Evolutionary conservation across 164 flowering plant genomes (phyloP).

Genomic region (Umbilicus rupestris): DNA sequence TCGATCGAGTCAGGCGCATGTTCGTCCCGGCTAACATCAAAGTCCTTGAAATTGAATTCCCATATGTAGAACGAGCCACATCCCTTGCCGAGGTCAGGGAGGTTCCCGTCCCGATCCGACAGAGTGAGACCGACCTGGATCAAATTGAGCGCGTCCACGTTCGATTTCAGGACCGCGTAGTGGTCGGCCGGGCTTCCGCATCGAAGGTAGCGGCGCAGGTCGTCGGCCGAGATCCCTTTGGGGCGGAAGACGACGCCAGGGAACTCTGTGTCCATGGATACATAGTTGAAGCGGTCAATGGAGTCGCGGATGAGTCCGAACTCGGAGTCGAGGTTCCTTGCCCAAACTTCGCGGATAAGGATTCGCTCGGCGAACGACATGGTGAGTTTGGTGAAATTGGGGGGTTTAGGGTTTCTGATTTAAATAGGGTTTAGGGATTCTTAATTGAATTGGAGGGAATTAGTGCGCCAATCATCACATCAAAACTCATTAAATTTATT

Average conservation of each 20-base stretch:
- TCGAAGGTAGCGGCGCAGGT: background rate
- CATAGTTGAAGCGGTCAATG: background rate
- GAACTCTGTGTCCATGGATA: slow-evolving; percentile 11
- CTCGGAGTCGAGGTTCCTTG: background rate
- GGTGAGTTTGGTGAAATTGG: background rate
- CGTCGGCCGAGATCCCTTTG: background rate
- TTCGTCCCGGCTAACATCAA: background rate
- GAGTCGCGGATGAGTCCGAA: background rate
- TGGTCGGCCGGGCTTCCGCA: background rate
- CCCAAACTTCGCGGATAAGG: slow-evolving; percentile 6
- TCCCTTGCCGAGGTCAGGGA: background rate
- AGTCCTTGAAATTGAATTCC: slow-evolving; percentile 9
- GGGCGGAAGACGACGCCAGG: slow-evolving; percentile 9
- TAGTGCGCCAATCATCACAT: too few relatives aligned
- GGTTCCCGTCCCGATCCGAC: background rate
- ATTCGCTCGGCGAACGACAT: background rate
- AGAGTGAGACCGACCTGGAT: slow-evolving; percentile 6
- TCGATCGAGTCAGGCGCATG: background rate
- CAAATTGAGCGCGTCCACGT: slow-evolving; percentile 1
- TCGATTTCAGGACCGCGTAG: slow-evolving; percentile 4
- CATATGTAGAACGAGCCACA: background rate
- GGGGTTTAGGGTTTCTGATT: background rate
- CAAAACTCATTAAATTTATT: too few relatives aligned
- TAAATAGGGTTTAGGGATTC: background rate
- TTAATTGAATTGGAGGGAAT: too few relatives aligned